Evolutionary conservation across 768 basidiomycete genomes (phyloP), one percentile per base, ranked within the genome.

Genomic region (Chiua virens): DNA sequence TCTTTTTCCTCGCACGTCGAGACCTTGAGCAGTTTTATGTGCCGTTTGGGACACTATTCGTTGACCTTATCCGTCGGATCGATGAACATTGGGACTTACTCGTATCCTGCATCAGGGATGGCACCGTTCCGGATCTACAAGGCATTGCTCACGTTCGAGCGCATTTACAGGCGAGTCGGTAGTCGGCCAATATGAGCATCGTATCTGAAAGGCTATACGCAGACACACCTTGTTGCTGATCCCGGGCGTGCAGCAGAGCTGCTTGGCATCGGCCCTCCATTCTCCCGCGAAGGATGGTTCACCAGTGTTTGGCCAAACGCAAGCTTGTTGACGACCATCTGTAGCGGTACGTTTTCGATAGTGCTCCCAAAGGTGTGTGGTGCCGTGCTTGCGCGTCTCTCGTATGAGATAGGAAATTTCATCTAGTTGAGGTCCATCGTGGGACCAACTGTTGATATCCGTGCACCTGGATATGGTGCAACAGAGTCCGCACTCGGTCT

Each of bases 191-290:
- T 7, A 4, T 10, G 25, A 5, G 4, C 1, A 9, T 17, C 1
- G 2, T 41, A 21, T 30, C 42, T 47, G 1, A 53, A 30, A 42
- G 7, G 17, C 2, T 1, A 7, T 42, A 14, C 7, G 6, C 13
- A 63, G 63, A 41, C 43, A 20, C 46, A 51, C 0, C 39, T 66
- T 4, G 35, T 25, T 8, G 48, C 60, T 10, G 22, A 59, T 32
- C 59, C 59, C 0, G 42, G 38, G 11, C 57, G 62, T 6, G 64
- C 62, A n/a, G 43, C 50, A 4, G 64, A 66, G 17, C 45, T 62
- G 5, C 25, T 21, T 17, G 47, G 42, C 10, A 57, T 64, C 1
- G 63, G 57, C 0, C 39, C 55, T 8, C 55, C 59, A 4, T 49
- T 37, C 17, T 55, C 50, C 5, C 34, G 5, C 6, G 53, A 52